Conservation (phyloP, 306 rosid genomes). For the Cicer arietinum region DNA sequence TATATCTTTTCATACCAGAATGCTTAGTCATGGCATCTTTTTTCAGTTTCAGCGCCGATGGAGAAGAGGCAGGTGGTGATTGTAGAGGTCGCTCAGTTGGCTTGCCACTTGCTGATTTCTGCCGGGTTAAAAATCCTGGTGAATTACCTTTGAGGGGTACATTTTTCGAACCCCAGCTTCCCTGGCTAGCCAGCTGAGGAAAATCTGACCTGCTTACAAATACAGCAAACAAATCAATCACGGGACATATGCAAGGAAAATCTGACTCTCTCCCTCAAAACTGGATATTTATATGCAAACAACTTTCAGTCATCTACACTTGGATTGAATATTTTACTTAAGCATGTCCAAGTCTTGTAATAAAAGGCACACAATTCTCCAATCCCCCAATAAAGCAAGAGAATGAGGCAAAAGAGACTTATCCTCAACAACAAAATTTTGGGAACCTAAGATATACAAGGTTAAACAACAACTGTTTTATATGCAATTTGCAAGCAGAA, state of each 20-base stretch:
- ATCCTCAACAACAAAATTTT: background rate
- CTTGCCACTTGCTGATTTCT: slow-evolving; percentile 71
- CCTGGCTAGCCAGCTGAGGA: too few relatives aligned
- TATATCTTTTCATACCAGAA: too few relatives aligned
- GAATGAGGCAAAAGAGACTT: background rate
- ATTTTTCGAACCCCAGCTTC: slow-evolving; percentile 64
- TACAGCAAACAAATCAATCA: too few relatives aligned
- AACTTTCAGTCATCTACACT: too few relatives aligned
- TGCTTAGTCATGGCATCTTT: too few relatives aligned
- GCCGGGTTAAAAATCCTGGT: slow-evolving; percentile 58
- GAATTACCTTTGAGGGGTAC: slow-evolving; percentile 64
- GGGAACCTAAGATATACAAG: background rate
- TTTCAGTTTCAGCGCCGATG: slow-evolving; percentile 63
- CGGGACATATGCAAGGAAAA: too few relatives aligned
- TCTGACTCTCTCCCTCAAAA: too few relatives aligned
- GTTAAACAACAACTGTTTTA: background rate
- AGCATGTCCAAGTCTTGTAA: too few relatives aligned
- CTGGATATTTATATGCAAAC: too few relatives aligned
- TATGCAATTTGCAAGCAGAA: background rate
- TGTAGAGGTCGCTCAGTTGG: slow-evolving; percentile 59
- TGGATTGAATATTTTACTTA: too few relatives aligned
- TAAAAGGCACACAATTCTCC: background rate
- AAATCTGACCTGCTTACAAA: too few relatives aligned
- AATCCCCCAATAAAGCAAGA: background rate
- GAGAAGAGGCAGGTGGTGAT: slow-evolving; percentile 70